A percentile compares a stretch with the other conserved stretches of the same genome.
Evolutionary conservation across 208 protist species (phyloP).

Genomic region (Leishmania turanica): DNA sequence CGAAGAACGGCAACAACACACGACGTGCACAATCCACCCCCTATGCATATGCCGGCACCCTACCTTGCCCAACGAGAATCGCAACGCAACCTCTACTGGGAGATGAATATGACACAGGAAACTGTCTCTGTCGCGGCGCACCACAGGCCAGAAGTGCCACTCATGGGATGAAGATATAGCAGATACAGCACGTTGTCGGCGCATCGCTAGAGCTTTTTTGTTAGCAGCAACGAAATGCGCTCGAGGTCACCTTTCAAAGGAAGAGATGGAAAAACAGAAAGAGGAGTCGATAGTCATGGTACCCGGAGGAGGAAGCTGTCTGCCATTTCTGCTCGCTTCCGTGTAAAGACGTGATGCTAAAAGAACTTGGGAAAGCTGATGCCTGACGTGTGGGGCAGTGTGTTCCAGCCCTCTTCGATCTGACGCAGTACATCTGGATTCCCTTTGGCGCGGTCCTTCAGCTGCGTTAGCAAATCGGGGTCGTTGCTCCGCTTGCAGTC

Average conservation of each 20-base stretch:
- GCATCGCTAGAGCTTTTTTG: neutral
- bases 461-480: conserved; percentile 57
- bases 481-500: conserved; percentile 71
- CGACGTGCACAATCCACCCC: neutral
- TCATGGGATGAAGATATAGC: neutral
- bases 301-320: neutral
- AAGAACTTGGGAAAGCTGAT: conserved; percentile 55
- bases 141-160: neutral
- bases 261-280: conserved; percentile 13
- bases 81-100: neutral
- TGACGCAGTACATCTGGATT: conserved; percentile 49
- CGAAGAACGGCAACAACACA: neutral
- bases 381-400: conserved; percentile 37
- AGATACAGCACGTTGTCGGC: neutral
- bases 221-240: neutral
- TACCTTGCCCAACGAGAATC: neutral
- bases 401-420: conserved; percentile 82
- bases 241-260: neutral
- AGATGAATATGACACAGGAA: neutral
- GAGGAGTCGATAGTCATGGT: neutral
- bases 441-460: conserved; percentile 71
- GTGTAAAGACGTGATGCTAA: conserved; percentile 2
- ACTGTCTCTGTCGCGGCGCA: neutral
- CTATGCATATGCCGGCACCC: neutral
- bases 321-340: neutral